Percentiles rank a stretch among this genome's conserved stretches.
These are phyloP conservation scores for Chalaropsis thielavioides DNA, from an alignment of 2,329 filamentous ascomycete species.

Conservation along the genomic window DNA sequence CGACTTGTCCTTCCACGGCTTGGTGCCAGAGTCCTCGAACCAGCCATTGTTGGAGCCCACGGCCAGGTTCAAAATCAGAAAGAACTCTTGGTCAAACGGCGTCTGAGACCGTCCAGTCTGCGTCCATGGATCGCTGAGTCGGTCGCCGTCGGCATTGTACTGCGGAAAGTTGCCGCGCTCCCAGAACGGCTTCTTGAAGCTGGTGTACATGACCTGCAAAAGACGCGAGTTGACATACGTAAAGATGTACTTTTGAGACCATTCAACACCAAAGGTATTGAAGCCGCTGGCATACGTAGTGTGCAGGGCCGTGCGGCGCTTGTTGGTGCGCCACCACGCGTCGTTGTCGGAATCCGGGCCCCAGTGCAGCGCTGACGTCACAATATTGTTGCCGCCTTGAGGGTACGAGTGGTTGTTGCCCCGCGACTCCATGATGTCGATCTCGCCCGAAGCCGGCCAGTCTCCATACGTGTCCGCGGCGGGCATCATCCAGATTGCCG, in stretches of 20 bases:
- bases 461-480: slow-evolving; percentile 54
- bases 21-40: slow-evolving; percentile 59
- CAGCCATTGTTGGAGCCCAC: slow-evolving; percentile 71
- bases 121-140: slow-evolving; percentile 49
- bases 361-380: slow-evolving; percentile 70
- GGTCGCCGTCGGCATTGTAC: slow-evolving; percentile 49
- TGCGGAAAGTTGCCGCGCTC: slow-evolving; percentile 52
- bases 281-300: slow-evolving; percentile 54
- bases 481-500: slow-evolving; percentile 84
- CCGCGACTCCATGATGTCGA: slow-evolving; percentile 67
- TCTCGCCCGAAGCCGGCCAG: slow-evolving; percentile 71
- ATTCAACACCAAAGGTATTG: slow-evolving; percentile 72
- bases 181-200: slow-evolving; percentile 56
- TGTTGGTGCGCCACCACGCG: slow-evolving; percentile 71
- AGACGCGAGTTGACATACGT: slow-evolving; percentile 72
- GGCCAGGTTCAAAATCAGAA: slow-evolving; percentile 60
- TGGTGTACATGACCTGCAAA: slow-evolving; percentile 65
- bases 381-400: slow-evolving; percentile 68
- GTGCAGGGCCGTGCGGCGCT: slow-evolving; percentile 59
- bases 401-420: slow-evolving; percentile 68
- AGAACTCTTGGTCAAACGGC: slow-evolving; percentile 64
- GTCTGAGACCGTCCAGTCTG: slow-evolving; percentile 45
- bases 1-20: slow-evolving; percentile 65
- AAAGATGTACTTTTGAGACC: slow-evolving; percentile 79
- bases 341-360: slow-evolving; percentile 59